A percentile compares a stretch with the other conserved stretches of the same genome.
These are phyloP conservation scores for Syncephalastrum contaminatum DNA, from an alignment of 371 early-diverging fungal species.

Conservation along the genomic window DNA sequence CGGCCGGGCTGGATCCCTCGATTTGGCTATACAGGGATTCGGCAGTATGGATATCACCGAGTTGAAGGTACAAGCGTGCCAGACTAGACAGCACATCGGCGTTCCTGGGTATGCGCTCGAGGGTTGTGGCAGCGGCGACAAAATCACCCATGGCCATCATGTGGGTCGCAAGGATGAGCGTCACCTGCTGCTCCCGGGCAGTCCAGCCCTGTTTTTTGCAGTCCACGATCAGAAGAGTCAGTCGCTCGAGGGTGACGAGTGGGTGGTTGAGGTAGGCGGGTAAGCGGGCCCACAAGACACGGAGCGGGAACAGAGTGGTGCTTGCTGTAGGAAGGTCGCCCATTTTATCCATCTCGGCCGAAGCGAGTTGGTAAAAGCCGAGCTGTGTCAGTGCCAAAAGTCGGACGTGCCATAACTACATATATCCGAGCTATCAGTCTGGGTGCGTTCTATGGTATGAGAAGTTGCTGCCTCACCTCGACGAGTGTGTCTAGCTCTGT, in stretches of 20 bases:
- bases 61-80: slow-evolving; percentile 56
- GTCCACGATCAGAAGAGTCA: slow-evolving; percentile 49
- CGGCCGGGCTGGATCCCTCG: slow-evolving; percentile 23
- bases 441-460: neutral
- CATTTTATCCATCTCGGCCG: slow-evolving; percentile 60
- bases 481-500: slow-evolving; percentile 29
- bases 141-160: slow-evolving; percentile 51
- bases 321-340: slow-evolving; percentile 52
- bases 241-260: slow-evolving; percentile 46
- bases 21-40: slow-evolving; percentile 39
- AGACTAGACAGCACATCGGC: slow-evolving; percentile 52
- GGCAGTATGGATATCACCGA: slow-evolving; percentile 50
- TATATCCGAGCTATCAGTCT: neutral
- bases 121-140: slow-evolving; percentile 39
- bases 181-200: slow-evolving; percentile 45
- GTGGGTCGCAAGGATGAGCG: slow-evolving; percentile 53
- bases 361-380: slow-evolving; percentile 57
- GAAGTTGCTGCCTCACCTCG: slow-evolving; percentile 11
- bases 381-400: slow-evolving; percentile 53
- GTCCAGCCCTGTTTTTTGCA: slow-evolving; percentile 42
- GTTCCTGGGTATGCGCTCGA: slow-evolving; percentile 32
- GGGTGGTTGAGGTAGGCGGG: slow-evolving; percentile 53
- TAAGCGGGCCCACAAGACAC: slow-evolving; percentile 50
- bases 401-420: slow-evolving; percentile 57
- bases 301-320: slow-evolving; percentile 57